Evolutionary conservation across 2,329 filamentous ascomycete genomes (phyloP).

Genomic region (Colletotrichum viniferum): DNA sequence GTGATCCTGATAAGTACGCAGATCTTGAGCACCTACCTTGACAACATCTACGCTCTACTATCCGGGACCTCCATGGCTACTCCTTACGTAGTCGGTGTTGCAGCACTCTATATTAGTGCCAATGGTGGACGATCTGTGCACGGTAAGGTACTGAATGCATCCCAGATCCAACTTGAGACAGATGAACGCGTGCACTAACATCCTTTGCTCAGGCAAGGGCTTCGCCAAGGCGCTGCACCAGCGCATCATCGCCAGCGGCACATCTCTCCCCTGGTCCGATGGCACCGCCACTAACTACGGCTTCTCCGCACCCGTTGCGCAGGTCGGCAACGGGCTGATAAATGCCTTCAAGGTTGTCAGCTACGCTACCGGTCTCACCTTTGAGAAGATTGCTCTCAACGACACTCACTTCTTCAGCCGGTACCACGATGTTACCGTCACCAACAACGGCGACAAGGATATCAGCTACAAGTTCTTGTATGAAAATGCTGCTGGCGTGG

Average conservation of each 20-base stretch:
- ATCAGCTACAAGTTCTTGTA: slow-evolving; percentile 34
- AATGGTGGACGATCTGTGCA: slow-evolving; percentile 34
- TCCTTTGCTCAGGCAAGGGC: slow-evolving; percentile 28
- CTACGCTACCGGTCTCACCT: slow-evolving; percentile 38
- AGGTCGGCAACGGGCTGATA: slow-evolving; percentile 44
- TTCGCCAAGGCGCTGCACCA: slow-evolving; percentile 31
- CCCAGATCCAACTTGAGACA: neutral
- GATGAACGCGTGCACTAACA: neutral
- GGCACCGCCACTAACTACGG: slow-evolving; percentile 26
- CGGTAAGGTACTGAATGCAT: slow-evolving; percentile 18
- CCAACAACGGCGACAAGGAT: slow-evolving; percentile 37
- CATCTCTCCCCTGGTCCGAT: slow-evolving; percentile 25
- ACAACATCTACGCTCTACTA: slow-evolving; percentile 37
- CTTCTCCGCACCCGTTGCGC: slow-evolving; percentile 37
- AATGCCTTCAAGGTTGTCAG: slow-evolving; percentile 46
- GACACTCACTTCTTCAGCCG: slow-evolving; percentile 44
- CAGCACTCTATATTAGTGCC: slow-evolving; percentile 37
- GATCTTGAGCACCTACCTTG: slow-evolving; percentile 45
- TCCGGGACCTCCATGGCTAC: slow-evolving; percentile 55
- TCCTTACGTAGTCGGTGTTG: slow-evolving; percentile 47
- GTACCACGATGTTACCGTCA: slow-evolving; percentile 31
- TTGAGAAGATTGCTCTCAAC: slow-evolving; percentile 45
- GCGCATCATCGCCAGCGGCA: slow-evolving; percentile 37
- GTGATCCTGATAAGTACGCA: neutral
- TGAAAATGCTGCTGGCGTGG: slow-evolving; percentile 38